Conservation (phyloP, 495 filamentous ascomycete genomes). For the Xylaria nigripes region DNA sequence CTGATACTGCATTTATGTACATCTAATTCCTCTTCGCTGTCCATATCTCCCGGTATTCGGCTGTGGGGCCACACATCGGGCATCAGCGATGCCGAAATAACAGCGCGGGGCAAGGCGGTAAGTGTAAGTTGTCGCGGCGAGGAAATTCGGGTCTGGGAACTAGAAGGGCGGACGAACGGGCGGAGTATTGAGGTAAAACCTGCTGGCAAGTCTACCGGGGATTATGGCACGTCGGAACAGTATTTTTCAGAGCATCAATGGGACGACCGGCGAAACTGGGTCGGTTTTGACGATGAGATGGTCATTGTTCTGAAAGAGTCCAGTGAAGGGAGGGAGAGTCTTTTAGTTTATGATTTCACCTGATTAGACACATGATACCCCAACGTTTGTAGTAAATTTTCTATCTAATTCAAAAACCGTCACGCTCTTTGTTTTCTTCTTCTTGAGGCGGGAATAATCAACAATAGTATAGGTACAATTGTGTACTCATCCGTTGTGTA, state of each 20-base stretch:
- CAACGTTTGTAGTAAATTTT: background rate
- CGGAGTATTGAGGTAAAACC: constrained; percentile 38
- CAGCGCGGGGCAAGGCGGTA: constrained; percentile 79
- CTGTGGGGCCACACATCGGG: constrained; percentile 95
- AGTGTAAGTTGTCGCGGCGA: constrained; percentile 75
- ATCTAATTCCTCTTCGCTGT: constrained; percentile 57
- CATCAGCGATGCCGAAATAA: constrained; percentile 78
- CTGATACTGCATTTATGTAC: constrained; percentile 78
- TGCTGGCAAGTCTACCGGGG: constrained; percentile 25
- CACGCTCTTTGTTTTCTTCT: too few relatives aligned
- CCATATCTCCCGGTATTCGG: constrained; percentile 64
- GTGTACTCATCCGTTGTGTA: too few relatives aligned
- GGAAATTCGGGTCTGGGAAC: constrained; percentile 89
- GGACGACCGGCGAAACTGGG: constrained; percentile 49
- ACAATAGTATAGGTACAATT: too few relatives aligned
- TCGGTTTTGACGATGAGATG: constrained; percentile 90
- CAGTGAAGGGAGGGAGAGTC: constrained; percentile 52
- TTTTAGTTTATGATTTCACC: constrained; percentile 91
- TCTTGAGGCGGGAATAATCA: too few relatives aligned
- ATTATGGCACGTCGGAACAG: constrained; percentile 3
- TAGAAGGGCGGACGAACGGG: constrained; percentile 60
- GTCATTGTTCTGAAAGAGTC: constrained; percentile 78
- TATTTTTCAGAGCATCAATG: constrained; percentile 11
- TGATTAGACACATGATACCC: constrained; percentile 25
- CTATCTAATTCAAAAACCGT: too few relatives aligned